Evolutionary conservation across 1,284 basidiomycete genomes (phyloP).

Genomic region (Trametes hirsuta): DNA sequence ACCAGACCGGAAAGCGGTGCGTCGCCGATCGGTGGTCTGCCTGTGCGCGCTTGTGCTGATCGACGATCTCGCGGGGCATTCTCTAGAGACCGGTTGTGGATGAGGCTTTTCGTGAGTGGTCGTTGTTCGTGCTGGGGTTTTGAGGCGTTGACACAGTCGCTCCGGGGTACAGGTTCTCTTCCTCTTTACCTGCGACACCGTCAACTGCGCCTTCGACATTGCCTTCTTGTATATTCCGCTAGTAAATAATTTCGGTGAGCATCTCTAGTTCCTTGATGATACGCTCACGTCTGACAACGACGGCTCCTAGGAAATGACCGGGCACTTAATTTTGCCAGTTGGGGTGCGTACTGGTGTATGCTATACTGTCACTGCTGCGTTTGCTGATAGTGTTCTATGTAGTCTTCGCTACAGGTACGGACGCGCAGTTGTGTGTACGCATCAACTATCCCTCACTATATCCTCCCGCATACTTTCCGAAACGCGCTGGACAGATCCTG

Average conservation of each 20-base stretch:
- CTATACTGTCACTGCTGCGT: too few relatives aligned
- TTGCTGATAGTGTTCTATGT: too few relatives aligned
- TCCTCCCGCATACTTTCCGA: too few relatives aligned
- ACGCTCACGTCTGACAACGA: too few relatives aligned
- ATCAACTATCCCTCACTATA: too few relatives aligned
- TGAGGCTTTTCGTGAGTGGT: constrained; percentile 36
- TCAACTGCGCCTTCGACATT: constrained; percentile 44
- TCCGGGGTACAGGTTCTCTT: constrained; percentile 33
- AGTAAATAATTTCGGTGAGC: constrained; percentile 40
- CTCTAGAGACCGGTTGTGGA: constrained; percentile 37
- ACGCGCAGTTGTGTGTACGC: too few relatives aligned
- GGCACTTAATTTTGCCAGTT: too few relatives aligned
- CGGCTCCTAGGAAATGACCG: too few relatives aligned
- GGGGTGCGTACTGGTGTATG: too few relatives aligned
- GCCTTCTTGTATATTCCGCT: constrained; percentile 41
- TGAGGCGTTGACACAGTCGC: too few relatives aligned
- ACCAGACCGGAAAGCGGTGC: constrained; percentile 43
- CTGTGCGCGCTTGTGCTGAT: too few relatives aligned
- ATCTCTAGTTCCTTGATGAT: background rate
- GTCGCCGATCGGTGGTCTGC: background rate
- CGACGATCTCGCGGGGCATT: background rate
- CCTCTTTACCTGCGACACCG: constrained; percentile 42
- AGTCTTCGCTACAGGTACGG: too few relatives aligned
- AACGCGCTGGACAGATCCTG: constrained; percentile 30
- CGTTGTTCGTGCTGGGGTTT: background rate